phyloP scores from a whole-genome alignment of 441 rosid genomes.

The Kokia cookei region DNA sequence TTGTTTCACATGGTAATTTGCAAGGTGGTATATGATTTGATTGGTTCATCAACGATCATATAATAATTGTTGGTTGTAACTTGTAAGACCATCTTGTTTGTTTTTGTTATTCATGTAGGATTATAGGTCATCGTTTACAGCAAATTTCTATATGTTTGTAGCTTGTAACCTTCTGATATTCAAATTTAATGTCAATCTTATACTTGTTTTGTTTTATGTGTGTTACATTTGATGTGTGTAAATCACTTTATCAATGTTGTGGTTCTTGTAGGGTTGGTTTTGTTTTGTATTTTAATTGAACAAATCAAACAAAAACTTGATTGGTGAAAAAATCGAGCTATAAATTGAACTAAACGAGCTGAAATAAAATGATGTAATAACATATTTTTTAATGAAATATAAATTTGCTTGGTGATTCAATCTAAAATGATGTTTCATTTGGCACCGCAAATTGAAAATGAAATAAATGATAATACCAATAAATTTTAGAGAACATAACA shows the following conservation, averaged over 20 bases:
- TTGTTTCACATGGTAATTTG: background rate
- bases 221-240: background rate
- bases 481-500: too few species aligned
- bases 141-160: background rate
- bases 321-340: too few species aligned
- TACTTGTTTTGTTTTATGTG: background rate
- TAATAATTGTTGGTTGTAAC: slow-evolving; percentile 5
- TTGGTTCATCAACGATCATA: slow-evolving; percentile 18
- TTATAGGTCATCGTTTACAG: background rate
- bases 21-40: slow-evolving; percentile 25
- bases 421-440: too few species aligned
- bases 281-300: too few species aligned
- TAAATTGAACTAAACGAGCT: too few species aligned
- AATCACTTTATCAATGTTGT: background rate
- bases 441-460: too few species aligned
- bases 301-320: too few species aligned
- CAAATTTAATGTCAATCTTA: background rate
- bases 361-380: too few species aligned
- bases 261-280: too few species aligned
- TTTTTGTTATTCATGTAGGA: background rate
- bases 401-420: too few species aligned
- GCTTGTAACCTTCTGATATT: background rate
- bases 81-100: background rate
- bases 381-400: too few species aligned
- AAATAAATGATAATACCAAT: too few species aligned